Percentiles rank a stretch among this genome's conserved stretches.
phyloP scores from a whole-genome alignment of 495 filamentous ascomycete species.

The Tetracladium setigerum region DNA sequence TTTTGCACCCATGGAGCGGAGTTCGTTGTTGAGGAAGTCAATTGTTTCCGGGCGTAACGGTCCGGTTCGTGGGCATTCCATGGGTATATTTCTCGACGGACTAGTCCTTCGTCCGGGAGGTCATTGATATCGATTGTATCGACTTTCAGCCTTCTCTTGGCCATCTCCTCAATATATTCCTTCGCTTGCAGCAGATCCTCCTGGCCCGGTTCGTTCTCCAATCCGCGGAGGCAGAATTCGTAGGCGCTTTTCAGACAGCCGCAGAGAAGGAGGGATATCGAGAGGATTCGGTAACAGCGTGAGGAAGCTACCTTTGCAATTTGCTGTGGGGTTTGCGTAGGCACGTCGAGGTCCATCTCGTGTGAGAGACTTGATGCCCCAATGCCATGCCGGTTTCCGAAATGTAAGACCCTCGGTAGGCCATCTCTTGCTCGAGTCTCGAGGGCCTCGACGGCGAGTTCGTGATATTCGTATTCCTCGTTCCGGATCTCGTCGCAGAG shows the following conservation, averaged over 20 bases:
- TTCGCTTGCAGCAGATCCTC: constrained; percentile 38
- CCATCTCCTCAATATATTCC: constrained; percentile 39
- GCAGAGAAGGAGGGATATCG: constrained; percentile 54
- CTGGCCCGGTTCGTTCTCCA: constrained; percentile 33
- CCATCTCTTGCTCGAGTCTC: too few relatives aligned
- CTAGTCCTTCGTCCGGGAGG: constrained; percentile 65
- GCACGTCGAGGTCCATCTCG: too few relatives aligned
- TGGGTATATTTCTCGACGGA: constrained; percentile 82
- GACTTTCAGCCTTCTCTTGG: constrained; percentile 34
- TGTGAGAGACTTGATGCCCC: too few relatives aligned
- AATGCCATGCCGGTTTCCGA: too few relatives aligned
- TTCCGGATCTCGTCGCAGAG: constrained; percentile 74
- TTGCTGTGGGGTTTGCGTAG: too few relatives aligned
- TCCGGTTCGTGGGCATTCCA: constrained; percentile 91
- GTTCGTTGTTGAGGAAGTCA: constrained; percentile 53
- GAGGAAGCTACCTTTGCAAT: constrained; percentile 36
- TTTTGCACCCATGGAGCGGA: constrained; percentile 59
- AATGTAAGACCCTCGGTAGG: too few relatives aligned
- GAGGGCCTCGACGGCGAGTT: constrained; percentile 40
- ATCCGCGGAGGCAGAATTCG: constrained; percentile 52
- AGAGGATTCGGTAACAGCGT: constrained; percentile 48
- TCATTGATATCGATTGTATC: constrained; percentile 34
- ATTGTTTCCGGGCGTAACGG: constrained; percentile 66
- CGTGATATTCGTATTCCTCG: constrained; percentile 59
- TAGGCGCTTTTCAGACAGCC: constrained; percentile 65